phyloP scores from a whole-genome alignment of 2,329 filamentous ascomycete species.

The Penicillium sp. region DNA sequence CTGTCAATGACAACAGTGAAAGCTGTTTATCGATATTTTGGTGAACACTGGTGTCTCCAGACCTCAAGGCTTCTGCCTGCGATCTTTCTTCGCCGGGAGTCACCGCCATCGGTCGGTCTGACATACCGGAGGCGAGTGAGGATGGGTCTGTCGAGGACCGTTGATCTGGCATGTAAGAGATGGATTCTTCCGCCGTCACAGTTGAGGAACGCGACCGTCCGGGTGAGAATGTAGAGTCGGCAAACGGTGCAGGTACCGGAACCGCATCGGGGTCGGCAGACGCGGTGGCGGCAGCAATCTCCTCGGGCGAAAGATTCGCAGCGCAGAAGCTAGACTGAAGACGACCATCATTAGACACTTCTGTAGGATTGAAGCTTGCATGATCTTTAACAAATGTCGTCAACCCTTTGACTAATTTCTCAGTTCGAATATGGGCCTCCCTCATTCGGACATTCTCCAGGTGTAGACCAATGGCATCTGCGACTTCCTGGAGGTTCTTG shows the following conservation, averaged over 20 bases:
- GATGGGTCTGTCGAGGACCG: neutral
- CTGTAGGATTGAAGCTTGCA: constrained; percentile 18
- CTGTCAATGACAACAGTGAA: neutral
- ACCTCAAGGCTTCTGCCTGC: neutral
- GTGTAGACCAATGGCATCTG: constrained; percentile 55
- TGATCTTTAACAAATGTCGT: constrained; percentile 48
- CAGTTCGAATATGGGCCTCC: constrained; percentile 53
- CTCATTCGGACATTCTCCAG: constrained; percentile 54
- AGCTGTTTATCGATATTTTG: neutral
- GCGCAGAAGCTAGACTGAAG: neutral
- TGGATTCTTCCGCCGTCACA: neutral
- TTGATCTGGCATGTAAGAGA: neutral
- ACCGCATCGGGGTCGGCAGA: neutral
- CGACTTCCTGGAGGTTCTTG: constrained; percentile 54
- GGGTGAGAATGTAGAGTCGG: neutral
- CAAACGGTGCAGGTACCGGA: neutral
- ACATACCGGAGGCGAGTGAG: neutral
- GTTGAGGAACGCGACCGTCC: neutral
- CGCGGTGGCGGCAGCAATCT: neutral
- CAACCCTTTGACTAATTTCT: constrained; percentile 55
- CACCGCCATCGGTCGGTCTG: neutral
- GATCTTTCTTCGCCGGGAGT: constrained; percentile 3
- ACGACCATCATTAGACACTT: constrained; percentile 9
- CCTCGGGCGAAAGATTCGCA: neutral
- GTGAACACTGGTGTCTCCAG: no score